Evolutionary conservation across 202 grass and related monocot genomes (phyloP), one percentile per base, ranked within the genome.

Genomic region (Cymbopogon flexuosus): DNA sequence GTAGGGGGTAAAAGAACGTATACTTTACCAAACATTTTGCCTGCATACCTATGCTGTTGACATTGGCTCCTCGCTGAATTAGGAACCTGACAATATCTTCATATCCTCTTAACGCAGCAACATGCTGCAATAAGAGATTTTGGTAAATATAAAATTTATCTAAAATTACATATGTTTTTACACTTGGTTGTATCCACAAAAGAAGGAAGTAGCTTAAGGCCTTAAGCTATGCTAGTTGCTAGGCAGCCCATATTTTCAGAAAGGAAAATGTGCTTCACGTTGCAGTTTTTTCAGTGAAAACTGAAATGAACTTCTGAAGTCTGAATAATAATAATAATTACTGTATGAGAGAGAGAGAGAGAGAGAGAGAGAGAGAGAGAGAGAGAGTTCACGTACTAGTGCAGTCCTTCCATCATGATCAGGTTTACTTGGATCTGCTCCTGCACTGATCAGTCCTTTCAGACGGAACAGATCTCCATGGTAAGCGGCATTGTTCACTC

Each of bases 341-440:
- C 57, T 58, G 34, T 10, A 40, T 51, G 70, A 49, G 68, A 60
- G 19, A n/a, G n/a, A n/a, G n/a, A n/a, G n/a, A n/a, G n/a, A n/a
- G n/a, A n/a, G n/a, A n/a, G n/a, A n/a, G n/a, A n/a, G n/a, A n/a
- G n/a, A n/a, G n/a, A n/a, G n/a, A n/a, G n/a, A n/a, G n/a, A n/a
- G n/a, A n/a, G n/a, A n/a, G n/a, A 68, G 71, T 52, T 67, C 37
- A 85, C 85, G 12, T 81, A 97, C 94, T 49, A 97, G 66, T 37
- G 92, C 84, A 22, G 90, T 97, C 81, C 94, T 90, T 13, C 94
- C 90, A 66, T 97, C 81, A n/a, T 97, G 91, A 60, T 94, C 86
- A 3, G 72, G 33, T 91, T 80, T 97, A 76, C 81, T 97, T 21
- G 92, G 94, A 87, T 97, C 92, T 19, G 88, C 95, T 92, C 95